phyloP scores from a whole-genome alignment of 176 grass and related monocot genomes.

The Chrysopogon serrulatus region DNA sequence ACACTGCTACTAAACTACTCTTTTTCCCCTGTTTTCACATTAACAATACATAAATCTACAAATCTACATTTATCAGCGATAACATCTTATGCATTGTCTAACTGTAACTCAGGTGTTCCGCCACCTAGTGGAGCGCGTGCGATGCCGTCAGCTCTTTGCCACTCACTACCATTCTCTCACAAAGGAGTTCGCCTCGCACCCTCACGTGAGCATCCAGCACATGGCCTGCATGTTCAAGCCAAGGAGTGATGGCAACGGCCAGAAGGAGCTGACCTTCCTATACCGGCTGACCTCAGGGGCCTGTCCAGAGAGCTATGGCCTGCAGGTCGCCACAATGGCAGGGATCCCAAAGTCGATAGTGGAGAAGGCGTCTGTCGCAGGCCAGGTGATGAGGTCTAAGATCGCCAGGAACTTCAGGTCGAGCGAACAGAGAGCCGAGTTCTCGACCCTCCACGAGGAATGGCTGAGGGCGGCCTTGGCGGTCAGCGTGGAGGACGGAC shows the following conservation, averaged over 20 bases:
- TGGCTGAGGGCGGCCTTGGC: constrained; percentile 59
- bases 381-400: constrained; percentile 65
- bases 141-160: constrained; percentile 84
- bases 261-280: constrained; percentile 74
- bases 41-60: not conserved
- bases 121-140: constrained; percentile 72
- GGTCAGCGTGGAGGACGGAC: constrained; percentile 16
- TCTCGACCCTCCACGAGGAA: constrained; percentile 88
- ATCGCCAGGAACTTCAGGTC: constrained; percentile 66
- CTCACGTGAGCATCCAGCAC: constrained; percentile 78
- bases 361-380: constrained; percentile 38
- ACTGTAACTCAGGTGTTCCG: constrained; percentile 67
- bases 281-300: constrained; percentile 67
- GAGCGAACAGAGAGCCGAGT: constrained; percentile 61
- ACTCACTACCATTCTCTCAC: constrained; percentile 93
- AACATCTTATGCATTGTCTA: not conserved
- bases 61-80: not conserved
- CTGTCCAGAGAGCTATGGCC: constrained; percentile 84
- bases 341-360: constrained; percentile 63
- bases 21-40: not conserved
- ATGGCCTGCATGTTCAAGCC: constrained; percentile 77
- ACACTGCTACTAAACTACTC: not conserved
- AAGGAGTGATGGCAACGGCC: constrained; percentile 14
- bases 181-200: constrained; percentile 88
- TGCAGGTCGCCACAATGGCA: constrained; percentile 85